These are phyloP conservation scores for Oemleria cerasiformis DNA, from an alignment of 306 rosid species.

Conservation along the genomic window DNA sequence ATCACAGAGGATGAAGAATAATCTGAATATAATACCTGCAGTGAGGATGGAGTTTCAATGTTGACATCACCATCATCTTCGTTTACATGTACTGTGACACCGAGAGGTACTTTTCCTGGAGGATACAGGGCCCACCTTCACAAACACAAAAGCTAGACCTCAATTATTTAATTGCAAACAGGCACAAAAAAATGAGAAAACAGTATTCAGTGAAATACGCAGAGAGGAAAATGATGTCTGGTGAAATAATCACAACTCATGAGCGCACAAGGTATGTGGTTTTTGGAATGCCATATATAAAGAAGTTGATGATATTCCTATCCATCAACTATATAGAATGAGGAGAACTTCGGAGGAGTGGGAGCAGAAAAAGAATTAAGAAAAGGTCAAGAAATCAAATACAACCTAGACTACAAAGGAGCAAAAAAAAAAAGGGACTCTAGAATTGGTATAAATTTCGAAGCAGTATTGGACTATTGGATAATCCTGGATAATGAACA, in stretches of 20 bases:
- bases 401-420: background rate
- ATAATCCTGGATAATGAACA: background rate
- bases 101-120: constrained; percentile 94
- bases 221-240: constrained; percentile 2
- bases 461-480: background rate
- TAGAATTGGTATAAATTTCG: background rate
- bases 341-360: background rate
- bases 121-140: constrained; percentile 98
- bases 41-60: constrained; percentile 78
- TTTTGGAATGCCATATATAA: background rate
- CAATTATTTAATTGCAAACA: constrained; percentile 21
- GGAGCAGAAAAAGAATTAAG: background rate
- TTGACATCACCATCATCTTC: constrained; percentile 95
- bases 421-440: background rate
- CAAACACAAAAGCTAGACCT: constrained; percentile 27
- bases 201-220: constrained; percentile 1
- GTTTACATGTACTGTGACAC: constrained; percentile 90
- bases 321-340: background rate
- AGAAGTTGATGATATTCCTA: background rate
- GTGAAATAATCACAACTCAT: constrained; percentile 14
- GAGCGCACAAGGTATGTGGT: background rate
- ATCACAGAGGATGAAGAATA: constrained; percentile 13
- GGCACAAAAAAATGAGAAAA: background rate
- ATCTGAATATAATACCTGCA: constrained; percentile 59
- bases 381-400: background rate